Base-by-base conservation (phyloP, 352 stramenopile species). In the Phytophthora sansomeana region DNA sequence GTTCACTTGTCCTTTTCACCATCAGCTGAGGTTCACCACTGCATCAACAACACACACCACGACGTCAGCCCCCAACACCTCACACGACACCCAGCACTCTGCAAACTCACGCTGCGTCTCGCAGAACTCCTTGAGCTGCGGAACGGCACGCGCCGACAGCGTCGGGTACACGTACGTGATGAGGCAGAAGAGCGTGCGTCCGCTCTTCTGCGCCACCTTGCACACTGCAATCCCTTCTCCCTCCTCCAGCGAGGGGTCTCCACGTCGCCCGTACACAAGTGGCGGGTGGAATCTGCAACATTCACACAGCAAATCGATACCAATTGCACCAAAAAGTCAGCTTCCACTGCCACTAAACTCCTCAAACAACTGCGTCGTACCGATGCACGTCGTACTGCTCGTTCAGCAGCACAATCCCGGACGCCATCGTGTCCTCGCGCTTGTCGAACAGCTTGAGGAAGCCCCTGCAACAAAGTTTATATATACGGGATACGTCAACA, bases 361-460 rank as follows among this genome's bases (percentile, higher is more conserved):
- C 14, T 39, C 9, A 21, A 44, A 39, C 51, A n/a, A 53, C 26
- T 35, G 32, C 35, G 17, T 41, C 75, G 30, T 57, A 92, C 84
- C 84, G 81, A 55, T 94, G 86, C 38, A 95, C 84, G 60, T 95
- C 86, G 58, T 89, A 95, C 65, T 95, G 86, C 70, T 95, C 86
- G 24, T 80, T 85, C 5, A 89, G 67, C 30, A 91, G 53, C 7
- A 95, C 59, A 63, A 93, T 91, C 0, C 86, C 86, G 0, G 80
- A 78, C 16, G 74, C 83, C 58, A 95, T 92, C 29, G 86, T 91
- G 33, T 83, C 72, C 26, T 95, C 86, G 9, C 86, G 86, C 77
- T 91, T 91, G 70, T 87, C 75, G 32, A 90, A 91, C n/a, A 95
- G 78, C 55, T 87, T 85, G 7, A 83, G 39, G 33, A 85, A 74